Evolutionary conservation across 2,329 filamentous ascomycete genomes (phyloP), one percentile per base, ranked within the genome.

Genomic region (Metarhizium anisopliae): DNA sequence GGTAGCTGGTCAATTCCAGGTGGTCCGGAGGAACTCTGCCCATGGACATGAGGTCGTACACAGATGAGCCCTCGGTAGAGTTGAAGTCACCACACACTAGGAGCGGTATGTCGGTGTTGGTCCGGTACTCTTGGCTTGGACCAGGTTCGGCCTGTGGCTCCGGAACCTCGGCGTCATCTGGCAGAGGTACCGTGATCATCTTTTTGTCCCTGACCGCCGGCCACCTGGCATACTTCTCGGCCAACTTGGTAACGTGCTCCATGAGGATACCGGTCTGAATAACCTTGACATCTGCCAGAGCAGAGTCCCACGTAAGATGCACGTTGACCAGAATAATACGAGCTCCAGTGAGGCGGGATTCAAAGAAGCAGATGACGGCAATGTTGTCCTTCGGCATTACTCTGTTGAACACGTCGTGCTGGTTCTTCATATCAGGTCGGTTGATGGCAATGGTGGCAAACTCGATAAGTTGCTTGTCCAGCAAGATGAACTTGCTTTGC

Each of bases 321-420:
- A 90, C 89, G 67, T 97, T 97, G 62, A 90, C 90, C 40, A 97
- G 85, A 60, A 99, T 95, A 66, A 97, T 76, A 56, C 94, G 86
- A 14, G 90, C 86, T n/a, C 94, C 94, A 0, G 93, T 96, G 58
- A 83, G 76, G 42, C 93, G 84, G 65, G 95, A 96, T 72, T 99
- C 94, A 59, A 99, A 83, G 76, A 97, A 95, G 55, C 88, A 85
- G 51, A 96, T 83, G 51, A 96, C 87, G 16, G 89, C 94, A 70
- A 99, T 96, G 68, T 97, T 93, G 77, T 99, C 94, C 73, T 94
- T 90, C 59, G 93, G 92, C 94, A 96, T 97, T 58, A 99, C 88
- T 32, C 94, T 88, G 70, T 99, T 99, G 80, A 96, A 97, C 56
- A 97, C 93, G 66, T 99, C 94, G 67, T 95, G 90, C 66, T 95